Base-by-base conservation (phyloP, 352 stramenopile species). In the Saprolegnia diclina region DNA sequence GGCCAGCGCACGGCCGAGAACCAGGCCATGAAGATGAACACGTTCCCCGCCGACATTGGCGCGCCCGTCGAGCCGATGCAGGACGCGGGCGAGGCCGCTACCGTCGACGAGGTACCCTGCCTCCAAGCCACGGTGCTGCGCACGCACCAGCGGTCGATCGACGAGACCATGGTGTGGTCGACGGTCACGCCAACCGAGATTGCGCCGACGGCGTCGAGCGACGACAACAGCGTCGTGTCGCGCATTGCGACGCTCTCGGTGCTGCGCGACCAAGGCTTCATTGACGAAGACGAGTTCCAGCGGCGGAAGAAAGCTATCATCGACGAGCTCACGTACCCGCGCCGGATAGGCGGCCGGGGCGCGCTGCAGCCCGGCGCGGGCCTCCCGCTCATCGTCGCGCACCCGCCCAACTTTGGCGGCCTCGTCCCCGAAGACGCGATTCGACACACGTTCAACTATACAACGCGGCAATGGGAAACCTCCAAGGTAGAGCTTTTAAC, bases 381-480 rank as follows among this genome's bases (percentile, higher is more conserved):
- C 0, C 71, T 91, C n/a, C 85, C 85, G 4, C 56, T 89, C 56
- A 89, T 94, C 63, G 81, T 91, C n/a, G 80, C 85, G 0, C 85
- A 94, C 56, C 73, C 76, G 3, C 85, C 85, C 3, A 79, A 91
- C 65, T 94, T 94, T 57, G 65, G 74, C 2, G 74, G 81, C 21
- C 74, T 90, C 5, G 75, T 71, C 0, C 78, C 81, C 0, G 85
- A 94, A 37, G 50, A 82, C 24, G 83, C 85, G 16, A 84, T 79
- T 22, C 89, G 90, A 71, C 85, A 94, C 64, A 82, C 90, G 1
- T 94, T 94, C 61, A 78, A 92, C 67, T 92, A 92, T 52, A 77
- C 77, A 2, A 88, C 77, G 0, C 79, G 85, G 0, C 78, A 89
- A 65, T 94, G 85, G 85, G 63, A 69, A 61, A 69, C 53, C 5